Evolutionary conservation across 2,329 filamentous ascomycete genomes (phyloP), one percentile per base, ranked within the genome.

Genomic region (Gnomoniopsis smithogilvyi): DNA sequence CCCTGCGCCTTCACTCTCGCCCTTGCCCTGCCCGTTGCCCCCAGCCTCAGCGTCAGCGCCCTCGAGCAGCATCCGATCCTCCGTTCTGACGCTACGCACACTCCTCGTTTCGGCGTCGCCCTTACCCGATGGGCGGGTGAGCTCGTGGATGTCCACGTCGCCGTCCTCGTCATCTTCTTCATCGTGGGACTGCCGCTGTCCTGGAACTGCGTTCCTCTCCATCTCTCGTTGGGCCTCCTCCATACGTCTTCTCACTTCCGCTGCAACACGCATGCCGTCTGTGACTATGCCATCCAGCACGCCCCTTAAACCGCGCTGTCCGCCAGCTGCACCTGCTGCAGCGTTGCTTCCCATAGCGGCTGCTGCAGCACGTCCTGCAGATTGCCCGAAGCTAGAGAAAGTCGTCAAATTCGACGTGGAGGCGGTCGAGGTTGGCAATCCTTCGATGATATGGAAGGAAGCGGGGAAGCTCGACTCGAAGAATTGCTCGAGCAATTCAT

Each of bases 241-340:
- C 89, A 98, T 96, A 48, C 93, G 83, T 67, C 93, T 86, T 65
- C 90, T 83, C 54, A 99, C 94, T 72, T 99, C 95, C 1, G 89
- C 91, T 0, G 95, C 95, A 60, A 98, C 94, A 36, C 94, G 88
- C 87, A 98, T 97, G 46, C 95, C 95, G 70, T 99, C 95, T 1
- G 90, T 96, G 64, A 98, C 95, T 67, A 99, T 98, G 67, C 96
- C 96, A 76, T 99, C 95, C 43, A 99, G 79, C 60, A 99, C 95
- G 21, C 95, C 95, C 46, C 95, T 84, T 1, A 99, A 81, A 22
- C 95, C 92, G 64, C 93, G 89, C 54, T 80, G 49, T 80, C 85
- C 36, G 84, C 80, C 68, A 87, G 80, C 82, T 43, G 83, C 80
- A 1, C 81, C 78, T 26, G 69, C 70, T 26, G 72, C 73, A 24